Evolutionary conservation across 31 red algal genomes (phyloP).

Genomic region (Odonthalia washingtoniensis): DNA sequence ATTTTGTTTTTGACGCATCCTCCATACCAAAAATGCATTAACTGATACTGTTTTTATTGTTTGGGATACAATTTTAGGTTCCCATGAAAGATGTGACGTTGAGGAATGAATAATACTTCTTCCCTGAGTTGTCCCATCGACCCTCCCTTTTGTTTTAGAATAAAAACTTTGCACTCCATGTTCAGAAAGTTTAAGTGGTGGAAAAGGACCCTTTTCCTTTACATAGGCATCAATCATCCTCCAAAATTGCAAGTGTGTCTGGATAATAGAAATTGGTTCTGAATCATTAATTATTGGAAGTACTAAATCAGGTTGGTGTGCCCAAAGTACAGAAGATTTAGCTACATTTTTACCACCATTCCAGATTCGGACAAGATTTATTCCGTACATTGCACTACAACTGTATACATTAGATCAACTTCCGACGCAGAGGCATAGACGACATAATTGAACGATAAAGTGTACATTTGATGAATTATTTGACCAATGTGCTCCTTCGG

Average conservation of each 20-base stretch:
- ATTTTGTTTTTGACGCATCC: constrained; percentile 22
- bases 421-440: constrained; percentile 6
- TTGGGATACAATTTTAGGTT: constrained; percentile 31
- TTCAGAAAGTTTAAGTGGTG: no score
- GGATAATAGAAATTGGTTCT: no score
- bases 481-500: constrained; percentile 20
- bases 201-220: no score
- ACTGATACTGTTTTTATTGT: background rate
- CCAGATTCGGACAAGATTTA: background rate
- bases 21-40: constrained; percentile 34
- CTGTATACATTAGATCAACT: background rate
- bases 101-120: constrained; percentile 16
- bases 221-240: no score
- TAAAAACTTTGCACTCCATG: background rate
- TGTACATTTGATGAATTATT: constrained; percentile 13
- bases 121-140: constrained; percentile 19
- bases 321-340: no score
- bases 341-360: no score
- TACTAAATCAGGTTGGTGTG: no score
- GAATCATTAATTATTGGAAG: no score
- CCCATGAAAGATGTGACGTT: constrained; percentile 36
- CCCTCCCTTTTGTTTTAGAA: background rate
- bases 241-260: no score
- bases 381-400: background rate
- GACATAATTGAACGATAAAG: background rate